Evolutionary conservation across 352 stramenopile species (phyloP).

Genomic region (Phytophthora tentaculata): DNA sequence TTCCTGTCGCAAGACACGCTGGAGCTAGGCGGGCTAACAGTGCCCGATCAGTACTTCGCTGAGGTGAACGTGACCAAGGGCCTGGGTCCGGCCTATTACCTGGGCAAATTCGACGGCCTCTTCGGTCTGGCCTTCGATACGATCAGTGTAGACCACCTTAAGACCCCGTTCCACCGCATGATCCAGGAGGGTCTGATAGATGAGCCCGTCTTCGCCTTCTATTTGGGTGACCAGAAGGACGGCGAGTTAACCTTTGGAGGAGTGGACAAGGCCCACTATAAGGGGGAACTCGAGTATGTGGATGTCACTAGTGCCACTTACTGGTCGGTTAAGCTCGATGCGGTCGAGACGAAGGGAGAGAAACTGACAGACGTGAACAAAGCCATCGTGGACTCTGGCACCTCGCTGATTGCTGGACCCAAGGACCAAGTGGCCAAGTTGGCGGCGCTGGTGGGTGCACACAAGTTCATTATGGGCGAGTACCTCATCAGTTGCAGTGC

Average conservation of each 20-base stretch:
- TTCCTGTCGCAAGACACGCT: constrained; percentile 92
- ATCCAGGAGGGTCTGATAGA: constrained; percentile 90
- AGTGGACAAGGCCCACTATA: constrained; percentile 92
- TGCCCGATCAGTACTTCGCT: constrained; percentile 93
- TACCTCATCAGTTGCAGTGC: constrained; percentile 95
- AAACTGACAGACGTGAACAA: constrained; percentile 60
- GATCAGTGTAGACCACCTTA: constrained; percentile 92
- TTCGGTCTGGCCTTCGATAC: constrained; percentile 96
- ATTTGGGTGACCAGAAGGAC: constrained; percentile 90
- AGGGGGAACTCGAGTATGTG: constrained; percentile 94
- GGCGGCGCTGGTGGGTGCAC: constrained; percentile 85
- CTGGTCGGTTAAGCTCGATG: constrained; percentile 80
- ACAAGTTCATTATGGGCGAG: constrained; percentile 93
- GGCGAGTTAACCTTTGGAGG: constrained; percentile 85
- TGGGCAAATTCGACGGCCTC: constrained; percentile 98
- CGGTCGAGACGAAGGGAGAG: constrained; percentile 63
- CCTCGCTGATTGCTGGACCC: constrained; percentile 94
- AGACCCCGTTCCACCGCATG: constrained; percentile 95
- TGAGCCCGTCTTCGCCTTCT: constrained; percentile 96
- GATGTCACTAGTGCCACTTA: constrained; percentile 73
- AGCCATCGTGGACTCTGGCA: constrained; percentile 97
- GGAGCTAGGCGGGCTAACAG: constrained; percentile 60
- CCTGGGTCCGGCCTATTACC: constrained; percentile 93
- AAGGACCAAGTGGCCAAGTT: constrained; percentile 90
- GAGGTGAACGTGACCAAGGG: constrained; percentile 96